Percentiles rank a stretch among this genome's conserved stretches.
Evolutionary conservation across 2,329 filamentous ascomycete genomes (phyloP).

Genomic region (Trichoderma sp.): DNA sequence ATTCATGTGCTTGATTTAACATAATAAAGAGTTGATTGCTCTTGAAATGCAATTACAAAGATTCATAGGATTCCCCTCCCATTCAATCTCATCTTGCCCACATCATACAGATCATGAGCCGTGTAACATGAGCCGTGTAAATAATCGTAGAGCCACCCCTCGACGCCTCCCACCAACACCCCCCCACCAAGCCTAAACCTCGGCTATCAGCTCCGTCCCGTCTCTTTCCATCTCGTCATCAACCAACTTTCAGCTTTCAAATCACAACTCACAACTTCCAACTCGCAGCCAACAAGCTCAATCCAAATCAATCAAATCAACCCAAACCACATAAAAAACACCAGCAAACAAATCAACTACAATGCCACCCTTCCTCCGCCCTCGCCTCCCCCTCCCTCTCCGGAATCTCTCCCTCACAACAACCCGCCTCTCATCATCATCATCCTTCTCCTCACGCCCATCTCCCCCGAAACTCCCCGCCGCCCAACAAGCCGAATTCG

Average conservation of each 20-base stretch:
- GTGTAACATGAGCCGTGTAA: background rate
- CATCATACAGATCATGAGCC: background rate
- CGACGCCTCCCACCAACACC: background rate
- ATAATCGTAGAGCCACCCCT: background rate
- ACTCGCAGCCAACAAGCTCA: background rate
- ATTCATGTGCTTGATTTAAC: background rate
- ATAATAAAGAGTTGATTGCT: background rate
- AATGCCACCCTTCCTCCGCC: constrained; percentile 1
- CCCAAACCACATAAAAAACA: background rate
- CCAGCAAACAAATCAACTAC: background rate
- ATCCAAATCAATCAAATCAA: background rate
- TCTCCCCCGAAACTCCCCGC: constrained; percentile 83
- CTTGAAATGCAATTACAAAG: background rate
- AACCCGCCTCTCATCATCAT: constrained; percentile 38
- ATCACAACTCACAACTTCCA: background rate
- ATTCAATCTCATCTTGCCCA: background rate
- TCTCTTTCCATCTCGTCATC: background rate
- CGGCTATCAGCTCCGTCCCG: background rate
- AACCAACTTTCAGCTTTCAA: background rate
- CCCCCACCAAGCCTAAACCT: constrained; percentile 20
- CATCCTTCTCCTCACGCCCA: constrained; percentile 54
- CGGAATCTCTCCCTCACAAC: constrained; percentile 14
- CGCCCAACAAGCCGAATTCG: constrained; percentile 86
- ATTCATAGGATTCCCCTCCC: background rate
- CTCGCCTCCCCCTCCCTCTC: background rate